Conservation (phyloP, 1,284 basidiomycete genomes). For the Xerocomus subilludens region DNA sequence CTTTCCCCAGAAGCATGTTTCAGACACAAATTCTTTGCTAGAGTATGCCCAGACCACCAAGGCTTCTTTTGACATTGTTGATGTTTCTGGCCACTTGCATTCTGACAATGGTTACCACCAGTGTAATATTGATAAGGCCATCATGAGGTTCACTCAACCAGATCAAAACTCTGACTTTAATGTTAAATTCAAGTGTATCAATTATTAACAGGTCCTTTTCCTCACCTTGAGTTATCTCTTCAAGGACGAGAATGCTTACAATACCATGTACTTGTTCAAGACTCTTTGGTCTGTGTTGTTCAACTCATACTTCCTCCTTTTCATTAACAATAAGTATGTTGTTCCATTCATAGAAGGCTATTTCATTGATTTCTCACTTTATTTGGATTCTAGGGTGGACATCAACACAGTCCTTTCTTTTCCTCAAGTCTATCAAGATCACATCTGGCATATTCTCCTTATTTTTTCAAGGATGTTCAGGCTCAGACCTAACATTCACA, state of each 20-base stretch:
- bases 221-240: background rate
- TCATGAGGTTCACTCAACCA: background rate
- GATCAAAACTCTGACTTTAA: too few species aligned
- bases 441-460: slow-evolving; percentile 22
- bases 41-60: too few species aligned
- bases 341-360: slow-evolving; percentile 1
- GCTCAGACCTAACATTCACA: slow-evolving; percentile 10
- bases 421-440: too few species aligned
- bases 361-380: slow-evolving; percentile 25
- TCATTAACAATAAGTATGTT: background rate
- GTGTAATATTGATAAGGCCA: background rate
- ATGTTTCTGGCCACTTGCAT: background rate
- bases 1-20: too few species aligned
- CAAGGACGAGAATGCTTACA: background rate
- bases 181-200: background rate
- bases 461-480: slow-evolving; percentile 13
- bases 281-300: background rate
- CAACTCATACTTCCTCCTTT: background rate
- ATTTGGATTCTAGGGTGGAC: too few species aligned
- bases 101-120: background rate
- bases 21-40: too few species aligned
- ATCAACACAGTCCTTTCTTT: too few species aligned
- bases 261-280: background rate
- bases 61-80: background rate
- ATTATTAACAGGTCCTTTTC: background rate